Conservation (phyloP, 495 filamentous ascomycete genomes). For the Penicillium malachiteum region DNA sequence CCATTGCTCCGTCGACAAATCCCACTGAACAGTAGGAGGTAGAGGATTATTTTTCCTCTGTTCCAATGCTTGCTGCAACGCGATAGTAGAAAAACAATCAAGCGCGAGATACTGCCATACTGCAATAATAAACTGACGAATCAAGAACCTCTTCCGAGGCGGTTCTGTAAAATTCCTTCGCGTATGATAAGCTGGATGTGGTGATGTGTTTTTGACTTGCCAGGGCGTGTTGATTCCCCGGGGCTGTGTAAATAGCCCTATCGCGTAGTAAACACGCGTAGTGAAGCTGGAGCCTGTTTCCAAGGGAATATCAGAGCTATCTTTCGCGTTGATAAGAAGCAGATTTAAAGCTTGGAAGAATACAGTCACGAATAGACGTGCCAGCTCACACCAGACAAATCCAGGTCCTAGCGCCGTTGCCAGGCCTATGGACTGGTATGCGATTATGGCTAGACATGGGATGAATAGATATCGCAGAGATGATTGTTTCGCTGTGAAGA, state of each 20-base stretch:
- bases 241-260: slow-evolving; percentile 14
- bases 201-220: slow-evolving; percentile 20
- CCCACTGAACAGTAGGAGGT: slow-evolving; percentile 13
- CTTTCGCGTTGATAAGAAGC: slow-evolving; percentile 18
- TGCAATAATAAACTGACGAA: slow-evolving; percentile 17
- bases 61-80: slow-evolving; percentile 15
- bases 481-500: slow-evolving; percentile 19
- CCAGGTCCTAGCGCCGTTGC: slow-evolving; percentile 15
- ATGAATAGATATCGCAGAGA: slow-evolving; percentile 15
- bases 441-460: slow-evolving; percentile 12
- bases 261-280: slow-evolving; percentile 6
- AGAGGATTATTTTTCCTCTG: slow-evolving; percentile 10
- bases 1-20: slow-evolving; percentile 21
- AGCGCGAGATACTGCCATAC: slow-evolving; percentile 24
- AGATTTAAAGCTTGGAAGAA: slow-evolving; percentile 18
- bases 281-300: neutral
- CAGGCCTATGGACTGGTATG: slow-evolving; percentile 7
- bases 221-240: slow-evolving; percentile 22
- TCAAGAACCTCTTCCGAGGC: slow-evolving; percentile 18
- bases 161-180: neutral
- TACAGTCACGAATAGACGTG: slow-evolving; percentile 16
- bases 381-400: slow-evolving; percentile 22
- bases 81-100: slow-evolving; percentile 19
- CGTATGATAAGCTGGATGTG: slow-evolving; percentile 22
- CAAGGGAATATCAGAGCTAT: slow-evolving; percentile 10